Conservation (phyloP, 2,329 filamentous ascomycete species). For the Cercospora sp. region DNA sequence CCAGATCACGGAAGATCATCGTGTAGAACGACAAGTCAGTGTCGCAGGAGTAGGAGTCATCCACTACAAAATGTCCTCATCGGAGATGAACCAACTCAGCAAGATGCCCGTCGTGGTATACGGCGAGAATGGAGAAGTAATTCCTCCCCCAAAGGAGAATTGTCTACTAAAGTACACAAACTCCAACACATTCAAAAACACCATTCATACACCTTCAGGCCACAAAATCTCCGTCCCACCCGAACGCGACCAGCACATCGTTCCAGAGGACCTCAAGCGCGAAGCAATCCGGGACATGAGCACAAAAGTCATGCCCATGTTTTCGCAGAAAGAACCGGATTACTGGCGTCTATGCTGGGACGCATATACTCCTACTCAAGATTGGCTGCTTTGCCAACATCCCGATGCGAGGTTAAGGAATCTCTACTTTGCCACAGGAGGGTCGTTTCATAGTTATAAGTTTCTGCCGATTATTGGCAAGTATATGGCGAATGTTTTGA, state of each 20-base stretch:
- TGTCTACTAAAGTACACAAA: constrained; percentile 61
- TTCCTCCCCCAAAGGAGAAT: constrained; percentile 52
- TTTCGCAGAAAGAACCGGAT: constrained; percentile 39
- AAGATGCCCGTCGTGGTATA: constrained; percentile 56
- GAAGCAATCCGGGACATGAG: constrained; percentile 22
- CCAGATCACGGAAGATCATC: constrained; percentile 46
- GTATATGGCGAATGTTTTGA: constrained; percentile 53
- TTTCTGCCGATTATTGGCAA: constrained; percentile 62
- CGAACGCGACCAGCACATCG: constrained; percentile 16
- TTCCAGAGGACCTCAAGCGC: constrained; percentile 19
- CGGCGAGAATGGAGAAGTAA: constrained; percentile 49
- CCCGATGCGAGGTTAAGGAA: constrained; percentile 52
- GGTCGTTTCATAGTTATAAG: constrained; percentile 58
- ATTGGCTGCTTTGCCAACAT: constrained; percentile 59
- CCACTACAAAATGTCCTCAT: constrained; percentile 55
- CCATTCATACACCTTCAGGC: constrained; percentile 48
- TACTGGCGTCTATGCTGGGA: constrained; percentile 58
- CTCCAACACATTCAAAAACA: constrained; percentile 57
- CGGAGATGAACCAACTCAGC: constrained; percentile 52
- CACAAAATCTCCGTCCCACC: constrained; percentile 55
- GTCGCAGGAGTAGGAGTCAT: constrained; percentile 62
- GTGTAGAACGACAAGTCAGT: constrained; percentile 54
- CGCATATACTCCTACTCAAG: constrained; percentile 61
- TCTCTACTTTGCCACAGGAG: constrained; percentile 61
- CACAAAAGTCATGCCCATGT: constrained; percentile 37